These are phyloP conservation scores for Ajuga reptans DNA, from an alignment of 305 asterid species.

Conservation along the genomic window DNA sequence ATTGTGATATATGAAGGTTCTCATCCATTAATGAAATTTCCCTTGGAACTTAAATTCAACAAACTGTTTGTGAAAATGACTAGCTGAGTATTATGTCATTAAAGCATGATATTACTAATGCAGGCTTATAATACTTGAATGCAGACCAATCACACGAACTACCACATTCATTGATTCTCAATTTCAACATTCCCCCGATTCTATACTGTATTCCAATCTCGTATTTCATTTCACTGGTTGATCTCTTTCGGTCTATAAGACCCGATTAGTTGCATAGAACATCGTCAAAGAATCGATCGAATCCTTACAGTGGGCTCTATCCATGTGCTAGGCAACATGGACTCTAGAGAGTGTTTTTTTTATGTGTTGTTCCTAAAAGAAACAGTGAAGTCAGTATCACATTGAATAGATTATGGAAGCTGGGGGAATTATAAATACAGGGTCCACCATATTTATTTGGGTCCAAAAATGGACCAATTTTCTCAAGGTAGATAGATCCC, in stretches of 20 bases:
- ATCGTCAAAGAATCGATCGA: neutral
- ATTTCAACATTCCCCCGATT: neutral
- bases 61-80: conserved; percentile 32
- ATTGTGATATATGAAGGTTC: conserved; percentile 23
- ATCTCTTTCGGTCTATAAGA: neutral
- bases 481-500: conserved; percentile 29
- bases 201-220: neutral
- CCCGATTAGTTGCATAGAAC: neutral
- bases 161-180: neutral
- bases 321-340: conserved; percentile 61
- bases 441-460: conserved; percentile 55
- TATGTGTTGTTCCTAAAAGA: conserved; percentile 29
- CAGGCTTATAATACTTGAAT: conserved; percentile 18
- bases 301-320: conserved; percentile 34
- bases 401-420: conserved; percentile 47
- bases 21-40: conserved; percentile 29
- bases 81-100: conserved; percentile 12
- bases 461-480: conserved; percentile 48
- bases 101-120: conserved; percentile 14
- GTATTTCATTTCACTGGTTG: neutral
- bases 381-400: conserved; percentile 55
- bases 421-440: conserved; percentile 38
- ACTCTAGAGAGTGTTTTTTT: conserved; percentile 21
- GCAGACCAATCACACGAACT: neutral
- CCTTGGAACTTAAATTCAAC: conserved; percentile 29